phyloP scores from a whole-genome alignment of 2,329 filamentous ascomycete genomes.

The Penicillium sp. region DNA sequence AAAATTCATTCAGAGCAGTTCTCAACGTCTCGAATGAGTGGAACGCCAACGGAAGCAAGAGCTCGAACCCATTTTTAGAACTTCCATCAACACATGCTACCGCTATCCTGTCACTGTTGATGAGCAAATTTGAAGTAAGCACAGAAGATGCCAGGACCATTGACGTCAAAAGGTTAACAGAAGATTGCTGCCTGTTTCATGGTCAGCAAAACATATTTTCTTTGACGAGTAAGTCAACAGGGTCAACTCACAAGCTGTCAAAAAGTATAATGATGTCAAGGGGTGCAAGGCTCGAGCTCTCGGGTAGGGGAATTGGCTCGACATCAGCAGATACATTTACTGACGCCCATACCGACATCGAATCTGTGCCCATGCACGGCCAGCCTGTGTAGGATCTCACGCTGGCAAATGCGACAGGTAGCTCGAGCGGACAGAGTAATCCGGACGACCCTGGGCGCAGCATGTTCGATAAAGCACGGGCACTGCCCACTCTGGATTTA shows the following conservation, averaged over 20 bases:
- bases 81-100: slow-evolving; percentile 26
- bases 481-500: neutral
- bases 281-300: slow-evolving; percentile 21
- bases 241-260: slow-evolving; percentile 33
- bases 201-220: neutral
- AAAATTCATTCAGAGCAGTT: slow-evolving; percentile 21
- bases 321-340: slow-evolving; percentile 29
- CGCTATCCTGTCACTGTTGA: slow-evolving; percentile 26
- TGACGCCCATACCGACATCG: slow-evolving; percentile 20
- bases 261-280: slow-evolving; percentile 38
- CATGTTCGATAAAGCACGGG: neutral
- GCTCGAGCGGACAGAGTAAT: slow-evolving; percentile 15
- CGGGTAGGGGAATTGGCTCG: slow-evolving; percentile 18
- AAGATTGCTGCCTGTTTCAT: slow-evolving; percentile 16
- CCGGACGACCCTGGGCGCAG: neutral
- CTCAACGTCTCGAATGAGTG: slow-evolving; percentile 22
- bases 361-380: slow-evolving; percentile 12
- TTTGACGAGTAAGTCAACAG: neutral
- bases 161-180: slow-evolving; percentile 20
- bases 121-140: slow-evolving; percentile 24
- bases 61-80: slow-evolving; percentile 19
- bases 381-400: slow-evolving; percentile 15
- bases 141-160: slow-evolving; percentile 22
- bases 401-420: slow-evolving; percentile 23
- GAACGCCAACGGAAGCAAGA: slow-evolving; percentile 28